Evolutionary conservation across 1,284 basidiomycete genomes (phyloP).

Genomic region (Chalciporus sp.): DNA sequence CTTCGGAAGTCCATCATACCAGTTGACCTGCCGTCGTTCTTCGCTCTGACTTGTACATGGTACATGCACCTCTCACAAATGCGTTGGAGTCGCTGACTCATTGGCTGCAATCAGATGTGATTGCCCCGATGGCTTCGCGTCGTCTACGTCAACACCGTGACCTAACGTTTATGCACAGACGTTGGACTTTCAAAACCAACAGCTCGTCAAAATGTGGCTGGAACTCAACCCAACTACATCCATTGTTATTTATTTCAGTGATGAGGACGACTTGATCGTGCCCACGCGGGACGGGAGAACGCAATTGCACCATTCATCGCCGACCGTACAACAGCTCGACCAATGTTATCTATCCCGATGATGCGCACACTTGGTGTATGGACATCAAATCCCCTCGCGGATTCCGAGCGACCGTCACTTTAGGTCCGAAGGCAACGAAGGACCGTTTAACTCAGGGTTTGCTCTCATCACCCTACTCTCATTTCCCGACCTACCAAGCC

Average conservation of each 20-base stretch:
- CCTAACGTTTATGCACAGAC: conserved; percentile 63
- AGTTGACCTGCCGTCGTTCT: too few relatives aligned
- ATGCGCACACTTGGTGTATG: conserved; percentile 60
- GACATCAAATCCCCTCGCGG: conserved; percentile 51
- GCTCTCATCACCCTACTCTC: too few relatives aligned
- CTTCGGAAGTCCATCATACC: too few relatives aligned
- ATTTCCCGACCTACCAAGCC: conserved; percentile 20
- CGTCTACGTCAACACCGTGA: too few relatives aligned
- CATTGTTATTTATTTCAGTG: conserved; percentile 53
- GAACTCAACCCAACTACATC: conserved; percentile 27
- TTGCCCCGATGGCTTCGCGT: too few relatives aligned
- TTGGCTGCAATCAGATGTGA: too few relatives aligned
- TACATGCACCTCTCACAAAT: too few relatives aligned
- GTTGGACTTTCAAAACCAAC: conserved; percentile 48
- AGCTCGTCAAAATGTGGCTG: conserved; percentile 47
- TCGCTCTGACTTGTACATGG: too few relatives aligned
- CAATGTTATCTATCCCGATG: conserved; percentile 59
- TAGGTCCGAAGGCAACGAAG: conserved; percentile 47
- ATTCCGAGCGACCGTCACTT: conserved; percentile 51
- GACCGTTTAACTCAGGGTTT: conserved; percentile 51
- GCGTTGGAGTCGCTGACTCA: too few relatives aligned
- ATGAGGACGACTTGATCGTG: conserved; percentile 46
- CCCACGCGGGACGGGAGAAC: conserved; percentile 41
- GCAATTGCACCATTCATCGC: conserved; percentile 46
- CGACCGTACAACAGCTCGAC: conserved; percentile 44